These are phyloP conservation scores for Aspergillus pseudotamarii DNA, from an alignment of 2,329 filamentous ascomycete species.

Conservation along the genomic window DNA sequence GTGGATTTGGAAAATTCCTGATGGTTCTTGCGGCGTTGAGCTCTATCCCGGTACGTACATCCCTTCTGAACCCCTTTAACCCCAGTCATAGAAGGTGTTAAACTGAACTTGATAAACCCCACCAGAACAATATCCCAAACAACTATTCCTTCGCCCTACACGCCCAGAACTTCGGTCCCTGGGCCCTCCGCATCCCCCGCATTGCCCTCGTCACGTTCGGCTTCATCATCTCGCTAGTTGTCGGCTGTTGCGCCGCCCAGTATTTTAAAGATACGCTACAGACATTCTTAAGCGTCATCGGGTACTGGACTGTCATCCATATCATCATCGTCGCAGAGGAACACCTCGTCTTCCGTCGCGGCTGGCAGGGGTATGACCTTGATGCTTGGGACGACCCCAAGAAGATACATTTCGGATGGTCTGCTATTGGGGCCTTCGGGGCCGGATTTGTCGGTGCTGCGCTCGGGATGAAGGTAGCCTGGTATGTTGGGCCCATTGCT, in stretches of 20 bases:
- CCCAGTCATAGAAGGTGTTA: too few relatives aligned
- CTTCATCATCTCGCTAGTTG: conserved; percentile 34
- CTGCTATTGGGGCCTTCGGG: conserved; percentile 33
- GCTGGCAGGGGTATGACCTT: conserved; percentile 38
- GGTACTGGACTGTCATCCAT: conserved; percentile 53
- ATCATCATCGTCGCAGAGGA: conserved; percentile 38
- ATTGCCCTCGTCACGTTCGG: conserved; percentile 38
- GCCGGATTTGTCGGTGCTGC: conserved; percentile 38
- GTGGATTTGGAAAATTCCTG: conserved; percentile 39
- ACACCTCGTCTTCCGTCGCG: conserved; percentile 37
- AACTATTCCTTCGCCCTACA: conserved; percentile 42
- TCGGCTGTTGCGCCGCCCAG: conserved; percentile 37
- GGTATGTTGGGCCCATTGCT: conserved; percentile 39
- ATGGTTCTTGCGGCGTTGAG: conserved; percentile 37
- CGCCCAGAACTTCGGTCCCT: conserved; percentile 38
- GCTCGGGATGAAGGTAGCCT: conserved; percentile 38
- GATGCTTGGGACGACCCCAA: conserved; percentile 35
- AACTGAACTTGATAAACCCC: not conserved
- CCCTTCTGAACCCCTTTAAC: too few relatives aligned
- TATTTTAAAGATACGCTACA: conserved; percentile 42
- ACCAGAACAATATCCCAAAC: conserved; percentile 42
- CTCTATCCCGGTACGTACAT: conserved; percentile 32
- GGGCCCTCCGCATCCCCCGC: conserved; percentile 36
- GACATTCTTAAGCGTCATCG: conserved; percentile 52
- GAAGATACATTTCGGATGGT: conserved; percentile 38